phyloP scores from a whole-genome alignment of 352 stramenopile genomes.

The Hyaloperonospora brassicae region DNA sequence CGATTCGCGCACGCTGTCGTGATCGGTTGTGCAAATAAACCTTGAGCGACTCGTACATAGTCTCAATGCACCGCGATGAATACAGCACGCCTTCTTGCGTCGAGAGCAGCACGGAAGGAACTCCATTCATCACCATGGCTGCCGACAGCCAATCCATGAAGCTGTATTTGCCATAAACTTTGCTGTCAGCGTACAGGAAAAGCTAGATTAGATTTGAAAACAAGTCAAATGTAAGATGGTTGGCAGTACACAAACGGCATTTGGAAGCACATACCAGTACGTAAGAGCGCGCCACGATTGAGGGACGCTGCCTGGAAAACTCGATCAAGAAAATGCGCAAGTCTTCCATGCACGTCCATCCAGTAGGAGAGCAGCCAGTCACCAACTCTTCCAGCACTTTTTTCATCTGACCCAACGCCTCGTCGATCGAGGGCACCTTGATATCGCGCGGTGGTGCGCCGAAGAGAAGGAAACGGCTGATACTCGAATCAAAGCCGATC shows the following conservation, averaged over 20 bases:
- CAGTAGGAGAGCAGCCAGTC: slow-evolving; percentile 43
- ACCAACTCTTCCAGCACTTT: slow-evolving; percentile 50
- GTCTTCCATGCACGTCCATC: slow-evolving; percentile 77
- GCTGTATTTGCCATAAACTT: slow-evolving; percentile 76
- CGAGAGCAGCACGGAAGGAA: slow-evolving; percentile 72
- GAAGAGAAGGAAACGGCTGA: slow-evolving; percentile 63
- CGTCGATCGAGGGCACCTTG: slow-evolving; percentile 49
- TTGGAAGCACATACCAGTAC: slow-evolving; percentile 47
- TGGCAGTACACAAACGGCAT: not conserved
- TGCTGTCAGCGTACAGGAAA: slow-evolving; percentile 79
- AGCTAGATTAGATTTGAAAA: slow-evolving; percentile 32
- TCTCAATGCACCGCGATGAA: slow-evolving; percentile 66
- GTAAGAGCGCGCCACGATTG: slow-evolving; percentile 72
- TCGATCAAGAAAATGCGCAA: slow-evolving; percentile 68
- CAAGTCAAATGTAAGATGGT: slow-evolving; percentile 6
- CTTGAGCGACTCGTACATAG: slow-evolving; percentile 79
- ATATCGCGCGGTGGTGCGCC: slow-evolving; percentile 67
- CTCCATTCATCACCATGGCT: slow-evolving; percentile 74
- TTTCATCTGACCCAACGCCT: slow-evolving; percentile 39
- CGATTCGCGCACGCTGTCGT: slow-evolving; percentile 67
- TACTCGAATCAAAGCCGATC: slow-evolving; percentile 65
- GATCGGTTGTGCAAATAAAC: slow-evolving; percentile 75
- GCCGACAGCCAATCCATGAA: slow-evolving; percentile 82
- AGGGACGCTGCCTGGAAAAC: slow-evolving; percentile 60
- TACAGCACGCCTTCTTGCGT: slow-evolving; percentile 80